Percentiles rank a stretch among this genome's conserved stretches.
phyloP scores from a whole-genome alignment of 257 asterid species.

The Gynochthodes officinalis region DNA sequence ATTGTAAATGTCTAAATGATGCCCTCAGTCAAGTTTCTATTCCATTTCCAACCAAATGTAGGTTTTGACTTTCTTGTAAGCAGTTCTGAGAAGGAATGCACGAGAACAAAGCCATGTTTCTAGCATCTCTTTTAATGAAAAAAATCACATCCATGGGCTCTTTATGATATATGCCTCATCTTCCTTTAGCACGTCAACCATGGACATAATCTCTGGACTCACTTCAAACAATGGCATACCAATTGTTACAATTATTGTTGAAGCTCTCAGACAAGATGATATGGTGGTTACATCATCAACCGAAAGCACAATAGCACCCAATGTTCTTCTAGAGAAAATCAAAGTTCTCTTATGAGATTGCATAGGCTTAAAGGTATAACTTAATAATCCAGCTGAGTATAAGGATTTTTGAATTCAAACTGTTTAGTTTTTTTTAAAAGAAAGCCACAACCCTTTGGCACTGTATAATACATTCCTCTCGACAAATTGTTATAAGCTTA shows the following conservation, averaged over 20 bases:
- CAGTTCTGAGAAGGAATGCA: background rate
- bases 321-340: too few relatives aligned
- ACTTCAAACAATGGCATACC: background rate
- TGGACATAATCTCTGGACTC: background rate
- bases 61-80: background rate
- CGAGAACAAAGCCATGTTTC: background rate
- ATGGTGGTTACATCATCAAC: background rate
- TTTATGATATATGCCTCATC: background rate
- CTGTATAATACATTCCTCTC: too few relatives aligned
- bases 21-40: background rate
- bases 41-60: background rate
- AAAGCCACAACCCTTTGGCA: too few relatives aligned
- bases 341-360: too few relatives aligned
- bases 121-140: background rate
- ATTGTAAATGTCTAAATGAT: background rate
- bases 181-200: background rate
- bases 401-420: too few relatives aligned
- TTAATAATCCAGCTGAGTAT: too few relatives aligned
- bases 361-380: too few relatives aligned
- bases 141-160: background rate
- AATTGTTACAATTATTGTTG: background rate
- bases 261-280: background rate
- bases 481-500: too few relatives aligned
- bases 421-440: too few relatives aligned
- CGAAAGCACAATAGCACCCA: too few relatives aligned